A percentile compares a stretch with the other conserved stretches of the same genome.
phyloP scores from a whole-genome alignment of 2,329 filamentous ascomycete species.

The Aureobasidium sp. region DNA sequence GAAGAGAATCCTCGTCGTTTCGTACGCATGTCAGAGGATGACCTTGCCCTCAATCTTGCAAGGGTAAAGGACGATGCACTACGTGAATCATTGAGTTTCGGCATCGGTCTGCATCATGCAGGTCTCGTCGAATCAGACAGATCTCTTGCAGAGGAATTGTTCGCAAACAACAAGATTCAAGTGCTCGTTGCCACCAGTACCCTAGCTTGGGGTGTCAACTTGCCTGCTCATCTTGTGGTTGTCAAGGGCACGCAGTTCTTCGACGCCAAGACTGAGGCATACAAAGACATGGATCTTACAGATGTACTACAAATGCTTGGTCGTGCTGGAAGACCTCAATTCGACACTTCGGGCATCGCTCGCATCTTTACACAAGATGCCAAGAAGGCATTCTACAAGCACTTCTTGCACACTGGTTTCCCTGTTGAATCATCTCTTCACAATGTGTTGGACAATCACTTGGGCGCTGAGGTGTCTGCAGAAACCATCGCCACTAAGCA shows the following conservation, averaged over 20 bases:
- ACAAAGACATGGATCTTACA: slow-evolving; percentile 97
- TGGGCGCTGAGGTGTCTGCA: slow-evolving; percentile 88
- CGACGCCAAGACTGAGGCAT: slow-evolving; percentile 94
- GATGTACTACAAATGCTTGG: slow-evolving; percentile 98
- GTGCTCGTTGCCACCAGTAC: slow-evolving; percentile 94
- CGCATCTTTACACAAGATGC: slow-evolving; percentile 95
- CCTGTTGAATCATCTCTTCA: slow-evolving; percentile 95
- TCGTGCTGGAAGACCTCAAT: slow-evolving; percentile 89
- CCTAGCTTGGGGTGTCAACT: slow-evolving; percentile 94
- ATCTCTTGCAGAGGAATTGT: slow-evolving; percentile 85
- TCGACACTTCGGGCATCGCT: slow-evolving; percentile 91
- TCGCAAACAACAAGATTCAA: slow-evolving; percentile 96
- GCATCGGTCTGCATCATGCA: slow-evolving; percentile 94
- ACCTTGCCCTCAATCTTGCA: slow-evolving; percentile 77
- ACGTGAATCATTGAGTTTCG: slow-evolving; percentile 90
- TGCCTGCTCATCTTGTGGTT: slow-evolving; percentile 92
- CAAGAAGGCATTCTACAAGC: slow-evolving; percentile 99
- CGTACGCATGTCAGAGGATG: slow-evolving; percentile 88
- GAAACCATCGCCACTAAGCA: slow-evolving; percentile 92
- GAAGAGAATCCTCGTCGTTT: slow-evolving; percentile 95
- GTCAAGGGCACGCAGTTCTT: slow-evolving; percentile 98
- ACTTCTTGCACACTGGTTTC: slow-evolving; percentile 96
- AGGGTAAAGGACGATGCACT: slow-evolving; percentile 89
- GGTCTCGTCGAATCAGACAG: slow-evolving; percentile 93
- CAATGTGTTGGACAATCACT: slow-evolving; percentile 93